phyloP scores from a whole-genome alignment of 2,329 filamentous ascomycete species.

The Aspergillus puulaauensis region DNA sequence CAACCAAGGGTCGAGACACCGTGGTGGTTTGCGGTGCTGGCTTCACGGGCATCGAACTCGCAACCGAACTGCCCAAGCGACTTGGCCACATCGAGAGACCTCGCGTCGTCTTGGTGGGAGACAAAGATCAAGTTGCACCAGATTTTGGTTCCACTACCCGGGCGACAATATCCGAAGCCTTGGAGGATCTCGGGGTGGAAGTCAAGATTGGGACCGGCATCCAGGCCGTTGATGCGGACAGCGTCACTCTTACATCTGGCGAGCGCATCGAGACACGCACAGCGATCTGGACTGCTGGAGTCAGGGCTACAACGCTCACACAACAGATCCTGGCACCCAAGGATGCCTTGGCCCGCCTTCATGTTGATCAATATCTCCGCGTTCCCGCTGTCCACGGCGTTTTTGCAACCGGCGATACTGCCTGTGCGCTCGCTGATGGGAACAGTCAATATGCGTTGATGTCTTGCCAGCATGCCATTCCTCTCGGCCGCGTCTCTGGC shows the following conservation, averaged over 20 bases:
- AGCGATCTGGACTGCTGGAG: constrained; percentile 40
- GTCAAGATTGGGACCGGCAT: constrained; percentile 30
- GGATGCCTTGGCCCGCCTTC: constrained; percentile 30
- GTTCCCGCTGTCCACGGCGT: constrained; percentile 21
- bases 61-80: constrained; percentile 30
- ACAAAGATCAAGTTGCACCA: constrained; percentile 28
- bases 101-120: constrained; percentile 30
- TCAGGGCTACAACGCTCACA: constrained; percentile 33
- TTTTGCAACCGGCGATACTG: constrained; percentile 39
- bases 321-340: constrained; percentile 31
- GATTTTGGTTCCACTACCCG: constrained; percentile 36
- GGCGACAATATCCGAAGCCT: constrained; percentile 31
- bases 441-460: constrained; percentile 33
- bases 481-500: constrained; percentile 35
- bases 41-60: constrained; percentile 36
- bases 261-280: constrained; percentile 36
- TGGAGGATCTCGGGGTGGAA: constrained; percentile 30
- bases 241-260: constrained; percentile 28
- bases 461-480: constrained; percentile 43
- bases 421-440: constrained; percentile 20
- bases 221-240: constrained; percentile 20
- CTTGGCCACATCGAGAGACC: constrained; percentile 17
- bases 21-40: constrained; percentile 36
- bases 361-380: constrained; percentile 31
- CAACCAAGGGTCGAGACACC: constrained; percentile 31